These are phyloP conservation scores for Chrysanthemum lavandulifolium DNA, from an alignment of 129 eudicot genomes.

Conservation along the genomic window DNA sequence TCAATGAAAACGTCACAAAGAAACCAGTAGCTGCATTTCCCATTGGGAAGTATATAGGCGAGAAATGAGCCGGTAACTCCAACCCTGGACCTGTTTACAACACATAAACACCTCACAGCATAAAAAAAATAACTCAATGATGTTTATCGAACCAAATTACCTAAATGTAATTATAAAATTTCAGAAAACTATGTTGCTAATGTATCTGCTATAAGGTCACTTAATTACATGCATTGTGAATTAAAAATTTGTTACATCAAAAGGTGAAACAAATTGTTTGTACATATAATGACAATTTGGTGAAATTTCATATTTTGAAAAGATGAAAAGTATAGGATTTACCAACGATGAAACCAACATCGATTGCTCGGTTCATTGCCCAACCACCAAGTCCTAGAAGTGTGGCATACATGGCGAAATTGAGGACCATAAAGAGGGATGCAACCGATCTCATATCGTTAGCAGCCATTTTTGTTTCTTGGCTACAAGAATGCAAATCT, in stretches of 20 bases:
- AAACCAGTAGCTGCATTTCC: constrained; percentile 93
- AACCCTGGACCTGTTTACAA: constrained; percentile 58
- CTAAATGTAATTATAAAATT: too few relatives aligned
- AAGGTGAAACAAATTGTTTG: not conserved
- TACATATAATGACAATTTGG: too few relatives aligned
- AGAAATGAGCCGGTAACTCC: constrained; percentile 76
- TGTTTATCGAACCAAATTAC: too few relatives aligned
- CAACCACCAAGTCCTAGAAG: constrained; percentile 81
- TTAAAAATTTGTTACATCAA: not conserved
- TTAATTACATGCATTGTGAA: too few relatives aligned
- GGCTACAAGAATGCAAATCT: constrained; percentile 18
- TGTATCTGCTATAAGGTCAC: too few relatives aligned
- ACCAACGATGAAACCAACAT: constrained; percentile 85
- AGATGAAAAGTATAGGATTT: constrained; percentile 1
- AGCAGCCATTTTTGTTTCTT: constrained; percentile 50
- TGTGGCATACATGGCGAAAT: constrained; percentile 77
- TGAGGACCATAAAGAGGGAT: constrained; percentile 62
- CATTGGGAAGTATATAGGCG: constrained; percentile 90
- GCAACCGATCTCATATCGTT: constrained; percentile 55
- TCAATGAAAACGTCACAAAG: constrained; percentile 63
- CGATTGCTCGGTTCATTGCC: constrained; percentile 80
- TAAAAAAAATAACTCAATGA: too few relatives aligned
- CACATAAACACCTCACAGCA: not conserved
- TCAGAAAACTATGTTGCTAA: too few relatives aligned
- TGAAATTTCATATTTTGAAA: too few relatives aligned